These are phyloP conservation scores for Alternaria conjuncta DNA, from an alignment of 2,329 filamentous ascomycete genomes.

Conservation along the genomic window DNA sequence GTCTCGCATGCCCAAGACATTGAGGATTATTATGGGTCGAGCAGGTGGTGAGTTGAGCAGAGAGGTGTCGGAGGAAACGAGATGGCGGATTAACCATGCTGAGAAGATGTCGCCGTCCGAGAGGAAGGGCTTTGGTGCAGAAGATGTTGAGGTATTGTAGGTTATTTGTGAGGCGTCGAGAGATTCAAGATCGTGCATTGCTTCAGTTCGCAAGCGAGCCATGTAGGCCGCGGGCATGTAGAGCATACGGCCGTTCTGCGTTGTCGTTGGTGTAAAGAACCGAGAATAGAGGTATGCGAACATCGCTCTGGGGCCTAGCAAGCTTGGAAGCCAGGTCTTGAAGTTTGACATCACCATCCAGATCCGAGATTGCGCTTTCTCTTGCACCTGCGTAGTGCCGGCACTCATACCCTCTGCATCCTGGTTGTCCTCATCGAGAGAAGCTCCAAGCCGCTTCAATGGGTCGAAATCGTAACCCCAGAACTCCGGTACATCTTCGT, in stretches of 20 bases:
- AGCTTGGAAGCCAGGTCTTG: background rate
- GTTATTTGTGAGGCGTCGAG: constrained; percentile 1
- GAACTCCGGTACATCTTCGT: constrained; percentile 22
- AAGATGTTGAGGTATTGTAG: constrained; percentile 8
- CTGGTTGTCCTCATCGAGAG: constrained; percentile 14
- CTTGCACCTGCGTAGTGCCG: background rate
- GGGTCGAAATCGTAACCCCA: constrained; percentile 30
- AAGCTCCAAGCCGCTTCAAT: constrained; percentile 12
- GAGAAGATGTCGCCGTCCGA: constrained; percentile 27
- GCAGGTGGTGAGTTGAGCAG: background rate
- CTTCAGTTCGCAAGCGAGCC: constrained; percentile 13
- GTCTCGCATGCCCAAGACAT: constrained; percentile 33
- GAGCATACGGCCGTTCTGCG: constrained; percentile 12
- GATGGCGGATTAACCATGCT: constrained; percentile 19
- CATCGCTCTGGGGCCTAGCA: background rate
- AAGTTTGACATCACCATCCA: background rate
- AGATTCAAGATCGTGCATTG: constrained; percentile 11
- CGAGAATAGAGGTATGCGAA: background rate
- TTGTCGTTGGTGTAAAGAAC: background rate
- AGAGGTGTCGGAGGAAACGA: constrained; percentile 10
- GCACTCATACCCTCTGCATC: constrained; percentile 4
- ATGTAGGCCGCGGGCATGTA: constrained; percentile 24
- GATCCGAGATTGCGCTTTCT: background rate
- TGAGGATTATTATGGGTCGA: constrained; percentile 28
- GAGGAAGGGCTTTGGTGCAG: constrained; percentile 24